Base-by-base conservation (phyloP, 768 basidiomycete species). In the Lenzites betulinus region DNA sequence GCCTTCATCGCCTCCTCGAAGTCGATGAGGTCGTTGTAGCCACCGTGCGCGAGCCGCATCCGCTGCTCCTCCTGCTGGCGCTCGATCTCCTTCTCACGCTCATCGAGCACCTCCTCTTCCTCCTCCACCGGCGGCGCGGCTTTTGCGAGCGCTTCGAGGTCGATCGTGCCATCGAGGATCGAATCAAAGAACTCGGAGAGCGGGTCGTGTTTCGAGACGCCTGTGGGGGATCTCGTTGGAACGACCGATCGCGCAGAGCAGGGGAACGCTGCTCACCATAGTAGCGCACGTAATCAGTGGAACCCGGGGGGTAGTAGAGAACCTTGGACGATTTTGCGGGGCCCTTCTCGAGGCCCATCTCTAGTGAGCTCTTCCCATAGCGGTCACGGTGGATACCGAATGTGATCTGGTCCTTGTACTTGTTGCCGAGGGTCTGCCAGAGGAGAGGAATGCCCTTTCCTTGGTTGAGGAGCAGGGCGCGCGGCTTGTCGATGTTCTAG, bases 351-450 rank as follows among this genome's bases (percentile, higher is more conserved):
- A 86, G 76, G 1, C 89, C 90, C 58, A 93, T 70, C 25, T 79
- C 74, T 0, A 79, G 76, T 8, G 84, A 83, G 42, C 84, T 80
- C 56, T 77, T 79, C 22, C 86, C 89, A 49, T 87, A 80, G 25
- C 84, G 81, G 74, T 92, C 90, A 36, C 82, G 83, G 67, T 87
- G 83, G 28, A 81, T 78, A 1, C 79, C 88, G 63, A 93, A 85
- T 26, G 76, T 78, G 11, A 93, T 76, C 63, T 83, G 75, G 44
- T 83, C 83, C 58, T 78, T 69, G 75, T 86, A 93, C 64, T 85
- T 89, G 69, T 91, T 90, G 23, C 81, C 84, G 26, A 94, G 81
- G 22, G 89, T 86, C 65, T 88, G 83, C 92, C 92, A 94, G 41
- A 93, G 77, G 12, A 93, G 74, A 1, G 92, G 93, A 46, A 84